These are phyloP conservation scores for Annona cherimola DNA, from an alignment of 164 flowering plant genomes.

Conservation along the genomic window DNA sequence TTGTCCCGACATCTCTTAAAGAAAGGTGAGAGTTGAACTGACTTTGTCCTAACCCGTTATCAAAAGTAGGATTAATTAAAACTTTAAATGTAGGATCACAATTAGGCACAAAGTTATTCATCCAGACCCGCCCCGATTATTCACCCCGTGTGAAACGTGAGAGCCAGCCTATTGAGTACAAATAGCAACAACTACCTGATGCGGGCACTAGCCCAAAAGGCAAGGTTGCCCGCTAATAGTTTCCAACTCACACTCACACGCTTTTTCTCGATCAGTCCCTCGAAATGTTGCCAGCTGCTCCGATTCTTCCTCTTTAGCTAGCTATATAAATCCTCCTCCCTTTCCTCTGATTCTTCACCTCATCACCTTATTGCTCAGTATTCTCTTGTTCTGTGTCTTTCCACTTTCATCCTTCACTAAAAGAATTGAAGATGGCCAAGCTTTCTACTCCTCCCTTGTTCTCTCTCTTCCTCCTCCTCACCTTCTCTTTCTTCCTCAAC, in stretches of 20 bases:
- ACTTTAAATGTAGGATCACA: too few species aligned
- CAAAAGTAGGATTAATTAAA: too few species aligned
- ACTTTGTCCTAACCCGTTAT: too few species aligned
- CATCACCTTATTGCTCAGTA: too few species aligned
- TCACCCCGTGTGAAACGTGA: too few species aligned
- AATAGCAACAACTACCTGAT: too few species aligned
- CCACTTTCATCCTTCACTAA: not conserved
- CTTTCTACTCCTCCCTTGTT: constrained; percentile 15
- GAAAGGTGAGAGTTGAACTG: too few species aligned
- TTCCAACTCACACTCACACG: not conserved
- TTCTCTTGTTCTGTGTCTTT: not conserved
- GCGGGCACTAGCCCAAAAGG: too few species aligned
- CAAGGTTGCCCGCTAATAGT: not conserved
- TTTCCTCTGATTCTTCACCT: not conserved
- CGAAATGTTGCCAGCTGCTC: not conserved
- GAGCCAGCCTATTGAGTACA: too few species aligned
- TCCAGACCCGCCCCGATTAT: too few species aligned
- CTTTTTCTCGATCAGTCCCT: not conserved
- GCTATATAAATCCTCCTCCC: not conserved
- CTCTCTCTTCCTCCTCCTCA: constrained; percentile 33
- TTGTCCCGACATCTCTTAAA: too few species aligned
- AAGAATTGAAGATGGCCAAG: constrained; percentile 21
- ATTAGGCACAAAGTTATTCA: too few species aligned
- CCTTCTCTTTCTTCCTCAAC: constrained; percentile 29
- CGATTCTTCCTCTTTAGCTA: not conserved